Conservation (phyloP, 495 filamentous ascomycete genomes). For the Annulohypoxylon nitens region DNA sequence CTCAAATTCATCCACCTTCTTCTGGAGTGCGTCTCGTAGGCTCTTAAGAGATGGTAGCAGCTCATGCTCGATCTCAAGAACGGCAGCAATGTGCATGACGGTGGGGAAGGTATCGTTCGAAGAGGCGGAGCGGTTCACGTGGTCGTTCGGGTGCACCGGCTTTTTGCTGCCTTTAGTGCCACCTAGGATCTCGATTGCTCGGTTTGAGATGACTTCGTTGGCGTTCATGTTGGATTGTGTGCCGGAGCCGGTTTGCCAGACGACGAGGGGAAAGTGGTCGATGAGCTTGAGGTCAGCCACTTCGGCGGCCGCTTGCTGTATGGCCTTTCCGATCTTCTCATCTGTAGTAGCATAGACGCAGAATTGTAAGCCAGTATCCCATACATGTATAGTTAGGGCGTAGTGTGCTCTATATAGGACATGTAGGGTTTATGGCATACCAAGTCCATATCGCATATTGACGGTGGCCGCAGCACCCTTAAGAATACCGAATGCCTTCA, state of each 20-base stretch:
- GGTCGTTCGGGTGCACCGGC: slow-evolving; percentile 98
- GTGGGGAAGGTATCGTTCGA: slow-evolving; percentile 99
- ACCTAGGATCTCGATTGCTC: slow-evolving; percentile 97
- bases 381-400: slow-evolving; percentile 20
- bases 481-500: slow-evolving; percentile 95
- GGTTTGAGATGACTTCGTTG: slow-evolving; percentile 99
- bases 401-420: slow-evolving; percentile 24
- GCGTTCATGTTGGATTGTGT: slow-evolving; percentile 99
- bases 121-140: slow-evolving; percentile 98
- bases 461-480: slow-evolving; percentile 97
- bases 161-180: slow-evolving; percentile 95
- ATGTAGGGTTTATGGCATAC: slow-evolving; percentile 65
- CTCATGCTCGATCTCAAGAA: slow-evolving; percentile 88
- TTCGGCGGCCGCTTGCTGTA: slow-evolving; percentile 93
- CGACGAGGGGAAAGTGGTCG: slow-evolving; percentile 98
- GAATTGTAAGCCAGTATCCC: slow-evolving; percentile 43
- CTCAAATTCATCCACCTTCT: slow-evolving; percentile 91
- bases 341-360: slow-evolving; percentile 63
- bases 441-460: slow-evolving; percentile 95
- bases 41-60: slow-evolving; percentile 85
- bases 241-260: slow-evolving; percentile 99
- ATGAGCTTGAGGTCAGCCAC: slow-evolving; percentile 93
- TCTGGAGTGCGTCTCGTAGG: slow-evolving; percentile 84
- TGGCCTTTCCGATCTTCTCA: slow-evolving; percentile 91
- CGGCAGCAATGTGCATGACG: slow-evolving; percentile 99